Evolutionary conservation across 257 asterid species (phyloP).

Genomic region (Salvia rosmarinus): DNA sequence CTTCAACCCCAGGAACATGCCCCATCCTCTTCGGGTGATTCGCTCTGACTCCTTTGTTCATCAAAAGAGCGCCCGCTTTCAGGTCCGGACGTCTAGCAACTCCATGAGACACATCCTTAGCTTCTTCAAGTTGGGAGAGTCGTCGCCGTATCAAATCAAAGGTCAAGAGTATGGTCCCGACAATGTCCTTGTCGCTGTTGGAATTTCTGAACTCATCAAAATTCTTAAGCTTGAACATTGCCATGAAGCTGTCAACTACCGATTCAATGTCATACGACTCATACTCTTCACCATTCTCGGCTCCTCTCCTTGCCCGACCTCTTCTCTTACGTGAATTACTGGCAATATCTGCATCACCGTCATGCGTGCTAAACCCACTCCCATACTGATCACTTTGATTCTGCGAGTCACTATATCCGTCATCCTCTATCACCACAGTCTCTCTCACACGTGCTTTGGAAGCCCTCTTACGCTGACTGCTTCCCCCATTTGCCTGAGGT

Average conservation of each 20-base stretch:
- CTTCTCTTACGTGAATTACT: slow-evolving; percentile 52
- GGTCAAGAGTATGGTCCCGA: slow-evolving; percentile 52
- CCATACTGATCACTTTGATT: slow-evolving; percentile 43
- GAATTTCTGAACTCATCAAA: slow-evolving; percentile 57
- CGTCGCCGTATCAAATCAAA: slow-evolving; percentile 64
- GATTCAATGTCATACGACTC: slow-evolving; percentile 45
- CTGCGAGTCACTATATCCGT: slow-evolving; percentile 54
- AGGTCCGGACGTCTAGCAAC: slow-evolving; percentile 71
- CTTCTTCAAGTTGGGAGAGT: slow-evolving; percentile 69
- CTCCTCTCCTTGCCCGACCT: slow-evolving; percentile 48
- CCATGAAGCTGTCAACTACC: slow-evolving; percentile 48
- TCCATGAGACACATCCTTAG: slow-evolving; percentile 49
- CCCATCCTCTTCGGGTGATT: slow-evolving; percentile 70
- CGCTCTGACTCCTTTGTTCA: slow-evolving; percentile 69
- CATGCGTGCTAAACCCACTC: slow-evolving; percentile 35
- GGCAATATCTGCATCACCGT: slow-evolving; percentile 43
- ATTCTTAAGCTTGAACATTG: slow-evolving; percentile 53
- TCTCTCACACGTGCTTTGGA: slow-evolving; percentile 35
- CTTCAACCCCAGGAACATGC: slow-evolving; percentile 74
- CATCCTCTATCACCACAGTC: slow-evolving; percentile 53
- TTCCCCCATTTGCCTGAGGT: slow-evolving; percentile 52
- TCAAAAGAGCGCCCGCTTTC: slow-evolving; percentile 62
- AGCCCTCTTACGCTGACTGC: slow-evolving; percentile 44
- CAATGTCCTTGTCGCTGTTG: slow-evolving; percentile 64
- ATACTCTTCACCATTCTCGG: slow-evolving; percentile 40